Percentiles rank a stretch among this genome's conserved stretches.
phyloP scores from a whole-genome alignment of 345 rosid genomes.

The Gynandropsis gynandra region DNA sequence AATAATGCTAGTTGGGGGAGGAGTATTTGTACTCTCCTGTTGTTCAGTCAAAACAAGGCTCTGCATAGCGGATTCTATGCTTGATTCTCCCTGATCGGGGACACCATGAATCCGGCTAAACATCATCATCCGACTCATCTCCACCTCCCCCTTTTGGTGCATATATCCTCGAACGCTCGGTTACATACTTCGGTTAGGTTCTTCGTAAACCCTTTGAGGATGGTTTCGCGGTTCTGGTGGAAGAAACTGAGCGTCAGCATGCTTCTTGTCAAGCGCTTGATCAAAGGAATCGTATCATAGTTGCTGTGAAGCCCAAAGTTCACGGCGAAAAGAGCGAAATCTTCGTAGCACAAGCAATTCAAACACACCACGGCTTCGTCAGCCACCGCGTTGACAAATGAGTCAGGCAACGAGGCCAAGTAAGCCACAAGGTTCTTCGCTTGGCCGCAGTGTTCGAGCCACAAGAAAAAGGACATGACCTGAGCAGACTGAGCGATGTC shows the following conservation, averaged over 20 bases:
- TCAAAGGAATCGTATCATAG: slow-evolving; percentile 20
- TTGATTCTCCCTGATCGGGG: neutral
- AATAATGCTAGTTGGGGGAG: too few relatives aligned
- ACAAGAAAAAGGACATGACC: slow-evolving; percentile 51
- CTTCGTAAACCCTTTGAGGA: slow-evolving; percentile 24
- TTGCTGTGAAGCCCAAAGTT: neutral
- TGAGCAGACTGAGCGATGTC: slow-evolving; percentile 43
- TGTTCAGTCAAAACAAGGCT: slow-evolving; percentile 4
- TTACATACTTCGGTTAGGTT: slow-evolving; percentile 35
- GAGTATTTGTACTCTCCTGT: too few relatives aligned
- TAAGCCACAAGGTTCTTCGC: slow-evolving; percentile 23
- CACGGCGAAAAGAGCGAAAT: neutral
- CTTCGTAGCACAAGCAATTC: slow-evolving; percentile 28
- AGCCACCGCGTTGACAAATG: slow-evolving; percentile 30
- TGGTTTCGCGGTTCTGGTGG: slow-evolving; percentile 25
- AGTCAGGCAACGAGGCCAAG: slow-evolving; percentile 28
- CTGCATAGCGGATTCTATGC: neutral
- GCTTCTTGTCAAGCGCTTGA: slow-evolving; percentile 22
- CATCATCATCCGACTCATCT: neutral
- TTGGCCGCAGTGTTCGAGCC: slow-evolving; percentile 37
- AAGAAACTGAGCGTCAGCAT: slow-evolving; percentile 29
- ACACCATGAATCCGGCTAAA: neutral
- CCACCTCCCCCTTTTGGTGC: neutral
- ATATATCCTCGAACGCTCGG: slow-evolving; percentile 47
- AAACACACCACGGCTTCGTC: slow-evolving; percentile 49